Evolutionary conservation across 768 basidiomycete genomes (phyloP).

Genomic region (Lentinus tigrinus): DNA sequence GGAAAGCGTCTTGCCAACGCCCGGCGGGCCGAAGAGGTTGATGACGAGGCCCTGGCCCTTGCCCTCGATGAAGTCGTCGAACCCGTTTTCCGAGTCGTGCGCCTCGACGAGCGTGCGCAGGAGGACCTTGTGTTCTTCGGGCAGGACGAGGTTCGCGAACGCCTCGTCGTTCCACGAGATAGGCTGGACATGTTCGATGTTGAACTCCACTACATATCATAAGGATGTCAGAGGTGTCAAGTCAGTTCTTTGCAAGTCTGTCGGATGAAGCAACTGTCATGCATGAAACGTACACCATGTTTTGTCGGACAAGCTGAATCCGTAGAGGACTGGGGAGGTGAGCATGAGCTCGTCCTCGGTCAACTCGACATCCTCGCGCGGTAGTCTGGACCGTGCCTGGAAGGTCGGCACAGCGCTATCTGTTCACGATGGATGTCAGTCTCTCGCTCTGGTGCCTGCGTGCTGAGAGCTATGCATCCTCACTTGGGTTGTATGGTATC

Average conservation of each 20-base stretch:
- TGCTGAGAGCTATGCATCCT: no score
- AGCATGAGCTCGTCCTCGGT: conserved; percentile 52
- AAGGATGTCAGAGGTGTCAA: no score
- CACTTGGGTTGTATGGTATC: not conserved
- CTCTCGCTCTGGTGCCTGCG: no score
- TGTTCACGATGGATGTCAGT: no score
- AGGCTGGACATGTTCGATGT: conserved; percentile 49
- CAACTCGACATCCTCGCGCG: conserved; percentile 1
- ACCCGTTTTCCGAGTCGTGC: conserved; percentile 24
- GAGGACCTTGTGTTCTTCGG: conserved; percentile 27
- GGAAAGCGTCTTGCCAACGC: conserved; percentile 29
- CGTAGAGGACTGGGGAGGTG: conserved; percentile 53
- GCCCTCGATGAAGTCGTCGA: conserved; percentile 35
- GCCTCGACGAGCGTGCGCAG: conserved; percentile 32
- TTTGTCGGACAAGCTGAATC: conserved; percentile 61
- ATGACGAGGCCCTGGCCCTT: conserved; percentile 36
- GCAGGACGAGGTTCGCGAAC: conserved; percentile 31
- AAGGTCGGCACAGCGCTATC: conserved; percentile 9
- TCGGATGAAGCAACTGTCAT: not conserved
- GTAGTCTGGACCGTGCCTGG: not conserved
- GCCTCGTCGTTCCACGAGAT: conserved; percentile 40
- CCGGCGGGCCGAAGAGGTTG: conserved; percentile 30
- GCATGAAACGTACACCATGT: conserved; percentile 42
- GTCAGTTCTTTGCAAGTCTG: not conserved
- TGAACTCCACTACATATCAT: conserved; percentile 53